phyloP scores from a whole-genome alignment of 1,284 basidiomycete genomes.

The Cutaneotrichosporon sp. region DNA sequence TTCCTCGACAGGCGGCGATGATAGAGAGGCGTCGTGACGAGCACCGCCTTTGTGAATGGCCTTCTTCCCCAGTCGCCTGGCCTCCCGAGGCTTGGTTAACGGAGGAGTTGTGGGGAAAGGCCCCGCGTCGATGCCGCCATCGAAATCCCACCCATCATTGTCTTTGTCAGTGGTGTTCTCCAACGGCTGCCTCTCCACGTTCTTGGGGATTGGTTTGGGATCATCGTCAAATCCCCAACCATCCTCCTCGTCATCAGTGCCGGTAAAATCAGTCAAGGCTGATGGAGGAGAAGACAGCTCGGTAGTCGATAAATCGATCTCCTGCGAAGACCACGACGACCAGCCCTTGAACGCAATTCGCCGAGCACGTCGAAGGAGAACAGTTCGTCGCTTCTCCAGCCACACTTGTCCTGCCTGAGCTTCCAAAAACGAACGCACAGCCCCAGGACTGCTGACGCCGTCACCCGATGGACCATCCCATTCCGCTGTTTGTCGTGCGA shows the following conservation, averaged over 20 bases:
- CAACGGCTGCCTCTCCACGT: no score
- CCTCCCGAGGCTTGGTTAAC: background rate
- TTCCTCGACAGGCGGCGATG: no score
- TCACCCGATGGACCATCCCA: slow-evolving; percentile 53
- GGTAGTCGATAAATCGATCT: background rate
- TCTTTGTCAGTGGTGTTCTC: slow-evolving; percentile 12
- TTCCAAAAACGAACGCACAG: slow-evolving; percentile 45
- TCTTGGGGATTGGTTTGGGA: background rate
- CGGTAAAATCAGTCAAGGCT: background rate
- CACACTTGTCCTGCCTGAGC: slow-evolving; percentile 50
- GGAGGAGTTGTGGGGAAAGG: background rate
- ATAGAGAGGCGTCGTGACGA: no score
- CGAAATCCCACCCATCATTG: slow-evolving; percentile 50
- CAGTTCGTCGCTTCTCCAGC: slow-evolving; percentile 19
- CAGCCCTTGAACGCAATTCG: background rate
- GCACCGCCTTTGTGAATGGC: background rate
- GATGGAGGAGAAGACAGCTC: background rate
- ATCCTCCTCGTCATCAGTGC: slow-evolving; percentile 16
- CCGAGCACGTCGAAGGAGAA: slow-evolving; percentile 3
- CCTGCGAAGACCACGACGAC: background rate
- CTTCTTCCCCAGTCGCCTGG: slow-evolving; percentile 2
- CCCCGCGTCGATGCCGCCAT: slow-evolving; percentile 17
- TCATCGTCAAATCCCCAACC: slow-evolving; percentile 30
- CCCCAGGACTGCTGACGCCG: background rate
- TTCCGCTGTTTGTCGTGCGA: slow-evolving; percentile 55